Base-by-base conservation (phyloP, 2,329 filamentous ascomycete genomes). In the Chaetomium sp. region DNA sequence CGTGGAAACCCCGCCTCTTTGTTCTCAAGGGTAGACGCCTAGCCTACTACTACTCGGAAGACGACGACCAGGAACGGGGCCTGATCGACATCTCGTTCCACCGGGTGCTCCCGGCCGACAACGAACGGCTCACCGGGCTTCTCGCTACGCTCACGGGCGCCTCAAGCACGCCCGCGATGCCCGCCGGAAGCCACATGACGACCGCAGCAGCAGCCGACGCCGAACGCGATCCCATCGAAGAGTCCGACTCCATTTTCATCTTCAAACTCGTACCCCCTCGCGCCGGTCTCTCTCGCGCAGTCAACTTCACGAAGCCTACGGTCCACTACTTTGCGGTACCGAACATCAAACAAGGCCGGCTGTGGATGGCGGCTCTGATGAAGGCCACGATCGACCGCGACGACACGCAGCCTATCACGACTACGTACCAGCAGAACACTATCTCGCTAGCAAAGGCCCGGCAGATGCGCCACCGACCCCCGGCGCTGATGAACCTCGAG, bases 311-410 rank as follows among this genome's bases (percentile, higher is more conserved):
- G 1, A 97, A 97, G 76, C 95, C 95, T 4, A 95, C 93, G 9
- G 91, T 97, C 47, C 95, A 99, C 76, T 98, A 97, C 77, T 99
- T 99, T 76, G 95, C 96, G 5, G 93, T 97, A 25, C 93, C 96
- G 60, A 97, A 90, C 72, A 81, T 97, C 65, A 88, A 92, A 72
- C 87, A 95, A 74, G 95, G 95, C 19, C 88, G 95, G 13, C 81
- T 96, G 49, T 99, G 95, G 95, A 99, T 99, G 95, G 95, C 93
- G 4, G 95, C 95, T 6, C 81, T 99, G 59, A 96, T 99, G 92
- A 99, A 99, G 79, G 95, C 95, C 12, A 99, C 95, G 1, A 99
- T 99, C 72, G 94, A 98, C 74, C 90, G 94, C 66, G 95, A 99
- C 71, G 87, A 90, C 72, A 85, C 85, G 4, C 85, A 90, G 67